These are phyloP conservation scores for Hericium alpestre DNA, from an alignment of 768 basidiomycete genomes.

Conservation along the genomic window DNA sequence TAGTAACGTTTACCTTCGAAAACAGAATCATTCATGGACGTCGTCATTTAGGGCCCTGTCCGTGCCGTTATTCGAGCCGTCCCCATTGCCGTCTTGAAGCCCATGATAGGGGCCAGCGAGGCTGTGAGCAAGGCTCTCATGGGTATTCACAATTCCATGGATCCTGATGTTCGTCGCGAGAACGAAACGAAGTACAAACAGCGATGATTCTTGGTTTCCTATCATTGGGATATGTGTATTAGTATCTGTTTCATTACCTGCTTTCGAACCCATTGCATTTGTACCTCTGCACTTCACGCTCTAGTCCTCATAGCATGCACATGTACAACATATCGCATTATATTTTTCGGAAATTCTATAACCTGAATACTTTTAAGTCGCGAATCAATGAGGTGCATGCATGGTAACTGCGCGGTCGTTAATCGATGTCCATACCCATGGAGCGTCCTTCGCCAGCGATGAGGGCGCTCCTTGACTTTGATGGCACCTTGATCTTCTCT, in stretches of 20 bases:
- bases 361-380: not conserved
- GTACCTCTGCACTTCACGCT: too few species aligned
- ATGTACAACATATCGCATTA: not conserved
- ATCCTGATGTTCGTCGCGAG: slow-evolving; percentile 73
- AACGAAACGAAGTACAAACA: slow-evolving; percentile 93
- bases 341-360: not conserved
- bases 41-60: slow-evolving; percentile 64
- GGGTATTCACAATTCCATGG: slow-evolving; percentile 86
- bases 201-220: slow-evolving; percentile 27
- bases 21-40: slow-evolving; percentile 1
- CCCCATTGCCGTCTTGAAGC: slow-evolving; percentile 92
- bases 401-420: slow-evolving; percentile 9
- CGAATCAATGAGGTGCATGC: not conserved
- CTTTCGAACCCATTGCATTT: too few species aligned
- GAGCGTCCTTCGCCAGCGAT: slow-evolving; percentile 74
- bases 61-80: slow-evolving; percentile 93
- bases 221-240: too few species aligned
- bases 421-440: slow-evolving; percentile 89
- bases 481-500: slow-evolving; percentile 70
- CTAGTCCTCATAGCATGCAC: too few species aligned
- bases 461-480: slow-evolving; percentile 60
- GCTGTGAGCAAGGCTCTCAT: slow-evolving; percentile 93
- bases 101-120: slow-evolving; percentile 97
- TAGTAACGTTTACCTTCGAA: slow-evolving; percentile 16
- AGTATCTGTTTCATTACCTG: too few species aligned